Evolutionary conservation across 306 rosid species (phyloP).

Genomic region (Ormosia semicastrata): DNA sequence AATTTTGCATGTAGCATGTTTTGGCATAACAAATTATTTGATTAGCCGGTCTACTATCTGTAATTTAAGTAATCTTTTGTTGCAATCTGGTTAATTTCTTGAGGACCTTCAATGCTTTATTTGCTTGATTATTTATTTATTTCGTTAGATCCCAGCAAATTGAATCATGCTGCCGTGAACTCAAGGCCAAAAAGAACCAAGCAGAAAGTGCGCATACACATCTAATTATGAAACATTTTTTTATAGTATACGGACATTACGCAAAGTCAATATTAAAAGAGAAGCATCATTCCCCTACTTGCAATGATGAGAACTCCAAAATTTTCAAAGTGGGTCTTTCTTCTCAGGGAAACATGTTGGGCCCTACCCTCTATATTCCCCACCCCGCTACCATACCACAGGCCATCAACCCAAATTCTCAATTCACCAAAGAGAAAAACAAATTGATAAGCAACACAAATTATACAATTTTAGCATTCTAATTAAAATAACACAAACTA

Average conservation of each 20-base stretch:
- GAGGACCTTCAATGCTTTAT: not conserved
- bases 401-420: constrained; percentile 5
- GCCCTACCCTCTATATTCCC: constrained; percentile 19
- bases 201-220: constrained; percentile 23
- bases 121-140: not conserved
- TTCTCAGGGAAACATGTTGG: constrained; percentile 25
- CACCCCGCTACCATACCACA: not conserved
- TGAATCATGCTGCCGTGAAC: not conserved
- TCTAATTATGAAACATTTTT: constrained; percentile 35
- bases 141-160: not conserved
- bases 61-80: not conserved
- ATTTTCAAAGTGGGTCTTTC: constrained; percentile 34
- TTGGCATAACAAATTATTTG: not conserved
- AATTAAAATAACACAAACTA: not conserved
- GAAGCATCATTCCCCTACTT: constrained; percentile 45
- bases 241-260: not conserved
- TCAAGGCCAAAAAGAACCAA: constrained; percentile 16
- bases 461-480: constrained; percentile 6
- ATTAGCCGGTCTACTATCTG: not conserved
- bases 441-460: not conserved
- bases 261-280: constrained; percentile 61
- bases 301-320: constrained; percentile 45
- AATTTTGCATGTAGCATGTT: not conserved
- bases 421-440: not conserved
- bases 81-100: not conserved